Evolutionary conservation across 2,329 filamentous ascomycete genomes (phyloP), one percentile per base, ranked within the genome.

Genomic region (Colletotrichum theobromicola): DNA sequence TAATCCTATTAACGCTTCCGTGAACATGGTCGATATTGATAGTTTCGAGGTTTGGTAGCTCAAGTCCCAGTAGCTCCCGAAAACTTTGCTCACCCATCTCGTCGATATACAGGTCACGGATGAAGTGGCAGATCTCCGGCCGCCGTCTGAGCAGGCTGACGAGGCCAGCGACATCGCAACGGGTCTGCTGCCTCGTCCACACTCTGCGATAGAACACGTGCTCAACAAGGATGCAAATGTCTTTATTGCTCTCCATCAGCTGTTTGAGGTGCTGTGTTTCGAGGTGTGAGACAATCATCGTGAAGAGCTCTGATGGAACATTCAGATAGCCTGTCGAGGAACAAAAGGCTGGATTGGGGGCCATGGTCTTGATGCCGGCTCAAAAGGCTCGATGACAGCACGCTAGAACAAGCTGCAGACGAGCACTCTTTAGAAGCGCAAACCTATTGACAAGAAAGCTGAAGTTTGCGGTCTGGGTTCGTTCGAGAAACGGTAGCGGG

Each of bases 141-240:
- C 10, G 42, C 18, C 42, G 42, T 46, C 42, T 46, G 0, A 46
- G 42, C 0, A 46, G 42, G 42, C 10, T 13, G 0, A 21, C 42
- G 21, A 46, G n/a, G 5, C 42, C 42, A 0, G 0, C 42, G 0
- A 21, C 0, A 0, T 46, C 42, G 42, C 42, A 46, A 46, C 0
- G 21, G 7, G 42, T 46, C 0, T 21, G n/a, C n/a, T 5, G n/a
- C 21, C 4, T 46, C 2, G 42, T 46, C 42, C 42, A 46, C 0
- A 46, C 42, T 0, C 0, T 46, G 42, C 42, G 42, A 0, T 46
- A 46, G 42, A 46, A 21, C 10, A 46, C 42, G n/a, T 9, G 42
- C 21, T 5, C 10, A 46, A 0, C 0, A 0, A 46, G n/a, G 0
- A 18, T 46, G 0, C 21, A 46, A n/a, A 46, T 13, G 0, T 18